These are phyloP conservation scores for Saccharomyces hybrid DNA, from an alignment of 1,139 yeast species.

Conservation along the genomic window DNA sequence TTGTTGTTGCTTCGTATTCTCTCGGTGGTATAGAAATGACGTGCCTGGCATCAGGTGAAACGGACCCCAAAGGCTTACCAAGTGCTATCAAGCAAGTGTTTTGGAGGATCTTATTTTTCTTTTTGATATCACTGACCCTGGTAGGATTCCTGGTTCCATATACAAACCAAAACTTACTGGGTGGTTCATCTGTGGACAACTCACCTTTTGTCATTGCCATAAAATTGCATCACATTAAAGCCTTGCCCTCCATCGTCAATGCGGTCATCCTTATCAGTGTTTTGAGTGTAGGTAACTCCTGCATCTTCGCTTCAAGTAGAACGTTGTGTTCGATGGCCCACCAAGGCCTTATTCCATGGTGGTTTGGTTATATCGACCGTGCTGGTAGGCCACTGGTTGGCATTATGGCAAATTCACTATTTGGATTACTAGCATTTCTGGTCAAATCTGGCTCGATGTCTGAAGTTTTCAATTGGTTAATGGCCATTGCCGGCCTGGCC, in stretches of 20 bases:
- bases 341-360: constrained; percentile 70
- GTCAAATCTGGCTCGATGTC: constrained; percentile 54
- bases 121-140: constrained; percentile 49
- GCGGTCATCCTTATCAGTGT: constrained; percentile 66
- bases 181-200: constrained; percentile 37
- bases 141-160: constrained; percentile 66
- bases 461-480: constrained; percentile 65
- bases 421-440: constrained; percentile 73
- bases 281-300: constrained; percentile 65
- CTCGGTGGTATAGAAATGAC: constrained; percentile 77
- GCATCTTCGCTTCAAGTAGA: constrained; percentile 73
- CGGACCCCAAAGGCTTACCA: constrained; percentile 63
- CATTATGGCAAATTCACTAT: constrained; percentile 59
- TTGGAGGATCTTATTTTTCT: constrained; percentile 63
- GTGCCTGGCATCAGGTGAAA: constrained; percentile 80
- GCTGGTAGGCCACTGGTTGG: constrained; percentile 59
- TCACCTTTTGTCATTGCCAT: constrained; percentile 64
- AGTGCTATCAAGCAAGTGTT: constrained; percentile 64
- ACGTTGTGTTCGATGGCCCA: constrained; percentile 76
- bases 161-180: constrained; percentile 43
- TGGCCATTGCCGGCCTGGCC: constrained; percentile 76
- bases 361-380: constrained; percentile 51
- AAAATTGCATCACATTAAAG: constrained; percentile 52
- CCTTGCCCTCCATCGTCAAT: constrained; percentile 63
- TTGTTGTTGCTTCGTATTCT: constrained; percentile 77